Evolutionary conservation across 1,284 basidiomycete genomes (phyloP).

Genomic region (Leccinum subspadiceum): DNA sequence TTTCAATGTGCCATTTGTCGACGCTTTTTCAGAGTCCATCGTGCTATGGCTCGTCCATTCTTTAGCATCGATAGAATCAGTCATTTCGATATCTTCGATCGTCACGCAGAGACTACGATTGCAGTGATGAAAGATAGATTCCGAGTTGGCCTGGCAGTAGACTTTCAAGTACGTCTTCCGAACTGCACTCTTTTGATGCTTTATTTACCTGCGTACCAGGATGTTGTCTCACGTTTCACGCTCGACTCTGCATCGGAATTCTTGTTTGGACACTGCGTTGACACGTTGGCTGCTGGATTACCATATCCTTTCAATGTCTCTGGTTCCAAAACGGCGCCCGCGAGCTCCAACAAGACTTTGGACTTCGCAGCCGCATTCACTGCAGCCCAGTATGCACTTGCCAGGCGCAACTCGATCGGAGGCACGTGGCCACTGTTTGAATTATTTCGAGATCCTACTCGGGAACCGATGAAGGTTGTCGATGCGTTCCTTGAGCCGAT

Average conservation of each 20-base stretch:
- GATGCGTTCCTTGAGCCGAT: conserved; percentile 38
- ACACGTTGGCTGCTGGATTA: conserved; percentile 29
- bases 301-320: conserved; percentile 31
- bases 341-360: conserved; percentile 20
- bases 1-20: neutral
- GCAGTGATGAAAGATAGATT: conserved; percentile 36
- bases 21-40: conserved; percentile 37
- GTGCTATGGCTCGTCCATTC: conserved; percentile 46
- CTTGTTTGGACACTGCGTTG: conserved; percentile 37
- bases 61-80: conserved; percentile 45
- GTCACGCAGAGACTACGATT: conserved; percentile 38
- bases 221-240: conserved; percentile 43
- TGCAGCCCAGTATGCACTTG: conserved; percentile 31
- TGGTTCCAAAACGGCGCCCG: neutral
- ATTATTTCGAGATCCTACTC: conserved; percentile 34
- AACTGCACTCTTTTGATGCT: neutral
- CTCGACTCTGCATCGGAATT: conserved; percentile 45
- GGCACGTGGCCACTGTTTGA: conserved; percentile 41
- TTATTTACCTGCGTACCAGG: conserved; percentile 25
- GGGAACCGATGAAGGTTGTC: conserved; percentile 39
- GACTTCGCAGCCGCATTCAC: conserved; percentile 38
- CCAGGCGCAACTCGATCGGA: conserved; percentile 35
- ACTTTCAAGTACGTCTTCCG: conserved; percentile 39
- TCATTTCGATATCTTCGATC: conserved; percentile 48
- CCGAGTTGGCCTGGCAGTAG: conserved; percentile 36